Percentiles rank a stretch among this genome's conserved stretches.
Evolutionary conservation across 2,329 filamentous ascomycete genomes (phyloP).

Genomic region (Tympanopsis confertula): DNA sequence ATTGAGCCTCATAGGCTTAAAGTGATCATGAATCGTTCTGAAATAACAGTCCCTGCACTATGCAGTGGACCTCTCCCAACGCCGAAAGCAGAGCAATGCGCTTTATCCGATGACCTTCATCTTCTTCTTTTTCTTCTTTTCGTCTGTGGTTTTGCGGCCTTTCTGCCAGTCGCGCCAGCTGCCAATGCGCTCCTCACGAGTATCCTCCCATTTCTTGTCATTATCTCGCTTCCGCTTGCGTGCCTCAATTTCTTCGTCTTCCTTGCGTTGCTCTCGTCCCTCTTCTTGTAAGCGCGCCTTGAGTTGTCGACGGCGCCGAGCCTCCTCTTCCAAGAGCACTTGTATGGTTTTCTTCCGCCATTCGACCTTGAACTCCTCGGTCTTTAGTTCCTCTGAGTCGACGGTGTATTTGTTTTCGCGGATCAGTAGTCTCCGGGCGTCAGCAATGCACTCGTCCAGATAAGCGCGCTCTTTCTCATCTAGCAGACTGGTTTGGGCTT

Average conservation of each 20-base stretch:
- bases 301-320: constrained; percentile 49
- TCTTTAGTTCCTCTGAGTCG: constrained; percentile 54
- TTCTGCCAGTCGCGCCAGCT: constrained; percentile 66
- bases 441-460: constrained; percentile 62
- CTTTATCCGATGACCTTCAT: constrained; percentile 36
- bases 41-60: too few species aligned
- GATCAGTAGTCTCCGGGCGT: constrained; percentile 61
- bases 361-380: constrained; percentile 51
- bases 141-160: constrained; percentile 27
- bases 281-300: constrained; percentile 67
- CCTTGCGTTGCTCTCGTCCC: constrained; percentile 55
- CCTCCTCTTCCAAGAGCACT: constrained; percentile 61
- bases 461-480: constrained; percentile 57
- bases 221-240: constrained; percentile 53
- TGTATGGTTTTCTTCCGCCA: constrained; percentile 62
- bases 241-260: constrained; percentile 53
- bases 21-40: too few species aligned
- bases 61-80: too few species aligned
- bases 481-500: constrained; percentile 55
- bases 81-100: too few species aligned
- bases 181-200: constrained; percentile 55
- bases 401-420: constrained; percentile 59
- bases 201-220: constrained; percentile 62
- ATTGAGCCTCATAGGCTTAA: too few species aligned
- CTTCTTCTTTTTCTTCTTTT: constrained; percentile 31